Percentiles rank a stretch among this genome's conserved stretches.
These are phyloP conservation scores for Trichoderma sp. DNA, from an alignment of 2,329 filamentous ascomycete genomes.

Conservation along the genomic window DNA sequence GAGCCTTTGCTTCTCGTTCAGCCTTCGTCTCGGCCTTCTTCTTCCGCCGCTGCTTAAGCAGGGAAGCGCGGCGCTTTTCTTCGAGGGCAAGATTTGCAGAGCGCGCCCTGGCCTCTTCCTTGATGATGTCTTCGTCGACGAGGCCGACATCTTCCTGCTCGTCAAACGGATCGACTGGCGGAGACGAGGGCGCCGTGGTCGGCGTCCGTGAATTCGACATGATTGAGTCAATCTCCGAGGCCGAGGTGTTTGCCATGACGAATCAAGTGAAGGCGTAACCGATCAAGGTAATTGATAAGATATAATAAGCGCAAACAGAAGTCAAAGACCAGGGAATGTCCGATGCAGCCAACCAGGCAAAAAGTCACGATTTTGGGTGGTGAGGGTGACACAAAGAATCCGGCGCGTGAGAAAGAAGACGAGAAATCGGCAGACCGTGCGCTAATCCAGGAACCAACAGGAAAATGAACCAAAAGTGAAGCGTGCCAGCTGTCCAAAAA, in stretches of 20 bases:
- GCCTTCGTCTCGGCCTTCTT: conserved; percentile 55
- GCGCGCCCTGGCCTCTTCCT: conserved; percentile 44
- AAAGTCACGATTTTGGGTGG: neutral
- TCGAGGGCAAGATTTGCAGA: conserved; percentile 52
- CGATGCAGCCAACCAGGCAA: conserved; percentile 4
- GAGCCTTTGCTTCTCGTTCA: conserved; percentile 60
- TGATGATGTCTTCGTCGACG: conserved; percentile 38
- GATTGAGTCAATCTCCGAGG: conserved; percentile 40
- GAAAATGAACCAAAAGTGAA: conserved; percentile 15
- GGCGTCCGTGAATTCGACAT: conserved; percentile 38
- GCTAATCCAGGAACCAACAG: conserved; percentile 3
- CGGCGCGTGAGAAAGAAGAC: neutral
- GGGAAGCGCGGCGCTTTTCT: conserved; percentile 47
- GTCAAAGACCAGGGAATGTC: neutral
- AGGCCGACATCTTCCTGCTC: conserved; percentile 31
- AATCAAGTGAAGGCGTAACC: neutral
- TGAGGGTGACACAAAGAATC: neutral
- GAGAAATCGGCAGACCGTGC: neutral
- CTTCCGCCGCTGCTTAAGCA: conserved; percentile 46
- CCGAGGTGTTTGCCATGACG: conserved; percentile 39
- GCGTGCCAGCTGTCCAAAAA: neutral
- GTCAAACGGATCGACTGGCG: conserved; percentile 33
- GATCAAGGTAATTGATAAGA: neutral
- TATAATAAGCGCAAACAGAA: neutral
- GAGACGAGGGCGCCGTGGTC: conserved; percentile 46